Conservation (phyloP, 768 basidiomycete genomes). For the Termitomyces sp. region DNA sequence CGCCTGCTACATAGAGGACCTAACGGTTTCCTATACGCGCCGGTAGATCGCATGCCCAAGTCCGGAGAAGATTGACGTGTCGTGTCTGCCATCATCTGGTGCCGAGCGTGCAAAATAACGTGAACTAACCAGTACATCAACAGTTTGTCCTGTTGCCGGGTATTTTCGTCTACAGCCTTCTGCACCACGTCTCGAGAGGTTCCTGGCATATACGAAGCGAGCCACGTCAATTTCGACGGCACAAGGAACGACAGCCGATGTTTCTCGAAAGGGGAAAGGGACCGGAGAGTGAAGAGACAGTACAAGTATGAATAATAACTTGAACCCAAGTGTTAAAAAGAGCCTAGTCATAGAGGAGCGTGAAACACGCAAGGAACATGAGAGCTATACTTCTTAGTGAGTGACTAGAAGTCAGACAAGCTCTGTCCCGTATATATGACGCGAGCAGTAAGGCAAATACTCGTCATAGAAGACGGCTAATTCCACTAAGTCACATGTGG, state of each 20-base stretch:
- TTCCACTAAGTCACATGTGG: neutral
- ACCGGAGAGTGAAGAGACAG: constrained; percentile 15
- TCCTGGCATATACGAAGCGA: neutral
- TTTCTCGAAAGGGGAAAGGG: constrained; percentile 14
- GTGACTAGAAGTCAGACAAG: neutral
- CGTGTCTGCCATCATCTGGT: too few relatives aligned
- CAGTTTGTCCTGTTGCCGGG: neutral
- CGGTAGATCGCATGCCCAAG: too few relatives aligned
- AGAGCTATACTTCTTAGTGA: neutral
- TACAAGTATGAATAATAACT: constrained; percentile 18
- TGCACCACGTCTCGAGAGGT: neutral
- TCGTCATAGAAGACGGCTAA: neutral
- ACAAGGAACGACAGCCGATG: constrained; percentile 14
- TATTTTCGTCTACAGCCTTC: neutral
- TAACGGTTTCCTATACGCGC: too few relatives aligned
- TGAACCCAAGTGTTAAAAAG: constrained; percentile 21
- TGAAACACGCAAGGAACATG: neutral
- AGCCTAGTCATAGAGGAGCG: constrained; percentile 19
- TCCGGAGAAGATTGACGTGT: too few relatives aligned
- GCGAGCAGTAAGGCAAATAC: neutral
- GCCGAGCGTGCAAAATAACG: too few relatives aligned
- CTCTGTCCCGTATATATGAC: neutral
- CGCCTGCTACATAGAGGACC: too few relatives aligned
- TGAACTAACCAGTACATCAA: too few relatives aligned
- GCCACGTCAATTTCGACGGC: constrained; percentile 12